Conservation (phyloP, 352 stramenopile species). For the Phytophthora sansomeana region DNA sequence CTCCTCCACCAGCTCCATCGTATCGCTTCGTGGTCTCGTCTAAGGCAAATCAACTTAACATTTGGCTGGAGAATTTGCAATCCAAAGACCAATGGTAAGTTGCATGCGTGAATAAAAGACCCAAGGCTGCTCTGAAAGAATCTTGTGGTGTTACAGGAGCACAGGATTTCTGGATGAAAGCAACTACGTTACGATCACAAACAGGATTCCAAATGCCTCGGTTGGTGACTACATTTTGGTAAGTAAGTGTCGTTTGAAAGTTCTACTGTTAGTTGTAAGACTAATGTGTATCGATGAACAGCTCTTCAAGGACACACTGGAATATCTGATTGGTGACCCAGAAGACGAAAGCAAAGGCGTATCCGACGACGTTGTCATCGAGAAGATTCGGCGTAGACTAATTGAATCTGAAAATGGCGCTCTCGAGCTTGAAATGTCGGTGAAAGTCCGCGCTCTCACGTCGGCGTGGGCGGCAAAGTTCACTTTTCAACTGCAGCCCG, state of each 20-base stretch:
- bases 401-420: not conserved
- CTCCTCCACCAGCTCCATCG: too few relatives aligned
- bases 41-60: too few relatives aligned
- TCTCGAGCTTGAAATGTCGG: not conserved
- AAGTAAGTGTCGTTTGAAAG: not conserved
- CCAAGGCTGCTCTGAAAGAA: too few relatives aligned
- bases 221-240: not conserved
- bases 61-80: too few relatives aligned
- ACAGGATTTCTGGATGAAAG: too few relatives aligned
- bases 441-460: conserved; percentile 7
- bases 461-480: conserved; percentile 14
- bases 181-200: too few relatives aligned
- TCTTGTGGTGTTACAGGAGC: too few relatives aligned
- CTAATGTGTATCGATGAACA: not conserved
- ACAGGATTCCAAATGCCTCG: not conserved
- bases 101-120: too few relatives aligned
- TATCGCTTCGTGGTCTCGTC: too few relatives aligned
- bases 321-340: not conserved
- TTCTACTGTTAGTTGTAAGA: not conserved
- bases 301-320: not conserved
- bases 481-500: conserved; percentile 4
- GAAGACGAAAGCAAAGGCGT: not conserved
- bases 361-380: not conserved
- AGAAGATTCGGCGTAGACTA: not conserved
- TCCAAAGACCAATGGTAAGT: too few relatives aligned